phyloP scores from a whole-genome alignment of 1,284 basidiomycete genomes.

The Cerioporus squamosus region DNA sequence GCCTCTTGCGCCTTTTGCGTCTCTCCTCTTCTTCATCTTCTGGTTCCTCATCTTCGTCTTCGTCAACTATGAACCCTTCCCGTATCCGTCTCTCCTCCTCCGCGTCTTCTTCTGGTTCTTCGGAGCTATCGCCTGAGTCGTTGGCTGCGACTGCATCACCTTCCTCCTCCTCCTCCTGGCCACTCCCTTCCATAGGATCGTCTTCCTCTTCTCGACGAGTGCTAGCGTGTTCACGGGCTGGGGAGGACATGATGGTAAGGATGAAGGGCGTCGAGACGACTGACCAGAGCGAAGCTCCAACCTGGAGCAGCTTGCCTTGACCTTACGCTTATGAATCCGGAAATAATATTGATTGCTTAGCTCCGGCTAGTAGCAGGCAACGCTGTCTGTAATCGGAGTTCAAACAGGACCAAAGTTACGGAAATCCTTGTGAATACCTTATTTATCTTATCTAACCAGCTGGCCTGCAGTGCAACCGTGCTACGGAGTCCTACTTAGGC shows the following conservation, averaged over 20 bases:
- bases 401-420: no score
- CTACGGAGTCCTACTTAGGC: no score
- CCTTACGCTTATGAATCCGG: constrained; percentile 16
- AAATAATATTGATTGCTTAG: background rate
- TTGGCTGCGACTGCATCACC: constrained; percentile 49
- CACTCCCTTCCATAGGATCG: constrained; percentile 60
- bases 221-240: constrained; percentile 37
- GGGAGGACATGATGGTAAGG: constrained; percentile 58
- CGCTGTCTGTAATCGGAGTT: no score
- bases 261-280: constrained; percentile 17
- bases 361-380: background rate
- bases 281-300: constrained; percentile 17
- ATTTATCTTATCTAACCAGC: no score
- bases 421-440: no score
- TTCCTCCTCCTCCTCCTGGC: constrained; percentile 51
- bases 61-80: constrained; percentile 87
- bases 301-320: constrained; percentile 3
- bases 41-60: constrained; percentile 75
- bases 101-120: constrained; percentile 84
- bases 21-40: constrained; percentile 61
- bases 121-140: constrained; percentile 79
- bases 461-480: no score
- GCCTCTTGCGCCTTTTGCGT: constrained; percentile 53
- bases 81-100: constrained; percentile 76
- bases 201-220: constrained; percentile 45